A percentile compares a stretch with the other conserved stretches of the same genome.
Conservation (phyloP, 257 asterid genomes). For the Solanum rostratum region DNA sequence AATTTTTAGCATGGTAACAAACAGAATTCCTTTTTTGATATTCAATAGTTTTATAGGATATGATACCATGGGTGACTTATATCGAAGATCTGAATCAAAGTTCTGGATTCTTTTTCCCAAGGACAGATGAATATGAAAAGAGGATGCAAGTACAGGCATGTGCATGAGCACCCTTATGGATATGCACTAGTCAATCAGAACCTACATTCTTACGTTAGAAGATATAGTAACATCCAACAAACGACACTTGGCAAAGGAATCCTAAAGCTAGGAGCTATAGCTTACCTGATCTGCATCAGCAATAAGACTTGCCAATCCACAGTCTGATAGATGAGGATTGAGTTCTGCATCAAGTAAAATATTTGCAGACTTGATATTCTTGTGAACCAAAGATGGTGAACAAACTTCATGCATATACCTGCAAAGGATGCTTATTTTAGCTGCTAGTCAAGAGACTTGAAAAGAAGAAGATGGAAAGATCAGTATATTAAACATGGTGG, state of each 20-base stretch:
- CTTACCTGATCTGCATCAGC: conserved; percentile 72
- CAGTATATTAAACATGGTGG: background rate
- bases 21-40: background rate
- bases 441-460: background rate
- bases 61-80: background rate
- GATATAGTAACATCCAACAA: background rate
- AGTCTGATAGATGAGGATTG: conserved; percentile 91
- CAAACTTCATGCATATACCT: conserved; percentile 97
- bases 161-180: background rate
- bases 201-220: background rate
- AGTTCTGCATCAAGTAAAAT: conserved; percentile 80
- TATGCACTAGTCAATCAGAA: background rate
- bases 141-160: background rate
- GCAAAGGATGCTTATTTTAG: conserved; percentile 14
- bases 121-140: background rate
- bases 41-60: background rate
- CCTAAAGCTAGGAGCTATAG: background rate
- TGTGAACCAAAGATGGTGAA: conserved; percentile 81
- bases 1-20: background rate
- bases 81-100: background rate
- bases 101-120: background rate
- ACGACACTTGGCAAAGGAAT: background rate
- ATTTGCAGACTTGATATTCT: conserved; percentile 77
- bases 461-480: background rate
- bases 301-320: conserved; percentile 67